phyloP scores from a whole-genome alignment of 2,329 filamentous ascomycete species.

The Epicoccum nigrum region DNA sequence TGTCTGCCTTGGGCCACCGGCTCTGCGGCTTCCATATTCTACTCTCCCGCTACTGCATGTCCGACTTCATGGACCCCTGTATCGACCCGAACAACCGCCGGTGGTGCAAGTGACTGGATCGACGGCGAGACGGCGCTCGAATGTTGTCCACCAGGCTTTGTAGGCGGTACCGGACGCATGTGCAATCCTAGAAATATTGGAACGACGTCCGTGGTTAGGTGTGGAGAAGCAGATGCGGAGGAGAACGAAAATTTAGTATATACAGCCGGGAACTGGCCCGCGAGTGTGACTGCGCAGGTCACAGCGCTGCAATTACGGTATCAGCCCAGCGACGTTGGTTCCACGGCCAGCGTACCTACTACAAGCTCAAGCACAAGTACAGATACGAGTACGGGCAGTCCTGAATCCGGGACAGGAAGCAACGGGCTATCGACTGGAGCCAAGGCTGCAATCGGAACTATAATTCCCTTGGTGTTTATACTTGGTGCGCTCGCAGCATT shows the following conservation, averaged over 20 bases:
- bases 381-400: not conserved
- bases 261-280: constrained; percentile 20
- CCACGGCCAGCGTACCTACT: constrained; percentile 7
- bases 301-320: constrained; percentile 26
- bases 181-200: constrained; percentile 23
- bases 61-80: constrained; percentile 28
- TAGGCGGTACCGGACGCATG: constrained; percentile 17
- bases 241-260: constrained; percentile 25
- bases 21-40: constrained; percentile 22
- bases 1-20: constrained; percentile 33
- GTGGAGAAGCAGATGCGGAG: constrained; percentile 32
- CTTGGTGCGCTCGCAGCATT: constrained; percentile 20
- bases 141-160: constrained; percentile 33
- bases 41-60: constrained; percentile 33
- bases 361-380: constrained; percentile 1
- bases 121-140: constrained; percentile 29
- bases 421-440: constrained; percentile 64
- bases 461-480: constrained; percentile 88
- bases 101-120: constrained; percentile 19
- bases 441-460: constrained; percentile 86
- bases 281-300: constrained; percentile 16
- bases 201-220: constrained; percentile 19
- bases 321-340: constrained; percentile 17
- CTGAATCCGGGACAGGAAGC: constrained; percentile 32
- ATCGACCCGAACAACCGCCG: constrained; percentile 24